phyloP scores from a whole-genome alignment of 208 protist genomes.

The Trypanosoma melophagium region DNA sequence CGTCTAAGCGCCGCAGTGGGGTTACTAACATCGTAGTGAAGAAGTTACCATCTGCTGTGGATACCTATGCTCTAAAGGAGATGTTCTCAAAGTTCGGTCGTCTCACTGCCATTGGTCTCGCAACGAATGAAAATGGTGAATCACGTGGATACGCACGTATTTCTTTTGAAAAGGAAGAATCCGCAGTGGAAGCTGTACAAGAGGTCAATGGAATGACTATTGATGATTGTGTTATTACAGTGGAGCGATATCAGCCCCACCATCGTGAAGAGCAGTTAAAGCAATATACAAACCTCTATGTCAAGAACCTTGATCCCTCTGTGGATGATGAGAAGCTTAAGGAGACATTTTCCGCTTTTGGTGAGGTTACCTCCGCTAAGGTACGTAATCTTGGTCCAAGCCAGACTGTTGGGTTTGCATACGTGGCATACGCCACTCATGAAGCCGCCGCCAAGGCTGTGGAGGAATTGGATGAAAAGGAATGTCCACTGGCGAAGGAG shows the following conservation, averaged over 20 bases:
- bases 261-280: slow-evolving; percentile 91
- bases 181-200: slow-evolving; percentile 89
- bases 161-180: slow-evolving; percentile 94
- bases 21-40: slow-evolving; percentile 99
- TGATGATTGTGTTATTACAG: slow-evolving; percentile 92
- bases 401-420: slow-evolving; percentile 94
- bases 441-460: slow-evolving; percentile 91
- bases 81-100: slow-evolving; percentile 93
- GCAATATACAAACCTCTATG: slow-evolving; percentile 98
- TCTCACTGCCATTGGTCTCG: slow-evolving; percentile 91
- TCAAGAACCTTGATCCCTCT: slow-evolving; percentile 98
- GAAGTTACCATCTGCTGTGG: slow-evolving; percentile 95
- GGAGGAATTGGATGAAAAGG: slow-evolving; percentile 85
- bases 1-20: slow-evolving; percentile 95
- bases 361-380: slow-evolving; percentile 96
- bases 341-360: slow-evolving; percentile 93
- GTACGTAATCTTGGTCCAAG: slow-evolving; percentile 92
- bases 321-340: slow-evolving; percentile 94
- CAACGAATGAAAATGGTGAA: slow-evolving; percentile 88
- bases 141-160: slow-evolving; percentile 97
- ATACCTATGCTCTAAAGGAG: slow-evolving; percentile 95
- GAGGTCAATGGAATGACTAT: slow-evolving; percentile 86
- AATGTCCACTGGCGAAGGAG: slow-evolving; percentile 76
- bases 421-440: slow-evolving; percentile 95
- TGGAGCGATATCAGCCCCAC: slow-evolving; percentile 94